A percentile compares a stretch with the other conserved stretches of the same genome.
These are phyloP conservation scores for Tricharina praecox DNA, from an alignment of 495 filamentous ascomycete species.

Conservation along the genomic window DNA sequence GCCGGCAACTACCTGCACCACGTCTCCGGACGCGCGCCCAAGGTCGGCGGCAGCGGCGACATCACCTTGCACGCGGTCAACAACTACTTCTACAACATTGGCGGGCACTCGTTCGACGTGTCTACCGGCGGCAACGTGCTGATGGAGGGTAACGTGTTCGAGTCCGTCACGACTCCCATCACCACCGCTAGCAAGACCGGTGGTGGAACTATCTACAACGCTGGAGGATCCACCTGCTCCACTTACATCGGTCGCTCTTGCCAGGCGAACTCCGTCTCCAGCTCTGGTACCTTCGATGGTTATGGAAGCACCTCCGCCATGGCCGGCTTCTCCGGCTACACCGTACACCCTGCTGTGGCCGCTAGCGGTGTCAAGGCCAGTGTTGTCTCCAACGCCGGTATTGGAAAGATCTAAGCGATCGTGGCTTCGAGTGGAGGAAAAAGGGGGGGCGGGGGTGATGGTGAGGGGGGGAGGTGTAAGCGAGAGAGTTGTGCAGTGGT, in stretches of 20 bases:
- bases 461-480: too few species aligned
- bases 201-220: constrained; percentile 18
- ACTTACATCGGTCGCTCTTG: constrained; percentile 31
- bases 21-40: constrained; percentile 37
- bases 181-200: constrained; percentile 14
- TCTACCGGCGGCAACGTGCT: constrained; percentile 35
- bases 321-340: constrained; percentile 36
- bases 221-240: constrained; percentile 27
- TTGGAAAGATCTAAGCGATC: constrained; percentile 11
- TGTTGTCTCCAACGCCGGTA: constrained; percentile 22
- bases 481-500: too few species aligned
- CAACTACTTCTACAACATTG: constrained; percentile 41
- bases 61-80: constrained; percentile 38
- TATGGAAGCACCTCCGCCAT: constrained; percentile 30
- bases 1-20: constrained; percentile 37
- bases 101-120: constrained; percentile 42
- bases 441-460: too few species aligned
- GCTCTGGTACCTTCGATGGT: constrained; percentile 26
- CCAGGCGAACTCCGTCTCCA: constrained; percentile 31
- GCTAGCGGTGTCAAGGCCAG: constrained; percentile 27
- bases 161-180: constrained; percentile 30
- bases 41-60: constrained; percentile 26
- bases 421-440: too few species aligned
- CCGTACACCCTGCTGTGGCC: constrained; percentile 31
- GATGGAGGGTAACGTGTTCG: constrained; percentile 45